Evolutionary conservation across 768 basidiomycete genomes (phyloP).

Genomic region (Gymnopilus dilepis): DNA sequence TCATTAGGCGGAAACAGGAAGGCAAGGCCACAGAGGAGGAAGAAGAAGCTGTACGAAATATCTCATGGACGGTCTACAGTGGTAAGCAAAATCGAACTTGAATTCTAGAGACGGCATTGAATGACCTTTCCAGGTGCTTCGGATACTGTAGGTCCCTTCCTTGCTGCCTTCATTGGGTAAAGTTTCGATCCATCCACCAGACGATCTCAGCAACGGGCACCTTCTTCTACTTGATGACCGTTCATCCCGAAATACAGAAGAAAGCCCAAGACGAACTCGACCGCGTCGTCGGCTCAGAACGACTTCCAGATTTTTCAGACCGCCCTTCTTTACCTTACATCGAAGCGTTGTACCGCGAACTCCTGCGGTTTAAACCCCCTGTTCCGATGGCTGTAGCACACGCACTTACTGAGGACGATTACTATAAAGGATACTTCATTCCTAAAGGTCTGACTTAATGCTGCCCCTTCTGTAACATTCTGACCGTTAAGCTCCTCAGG

Average conservation of each 20-base stretch:
- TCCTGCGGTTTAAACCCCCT: no score
- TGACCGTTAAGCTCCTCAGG: background rate
- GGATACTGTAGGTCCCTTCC: constrained; percentile 11
- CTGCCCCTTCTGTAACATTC: background rate
- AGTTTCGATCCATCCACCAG: background rate
- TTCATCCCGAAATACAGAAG: no score
- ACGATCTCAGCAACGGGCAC: constrained; percentile 18
- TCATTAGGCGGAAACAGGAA: constrained; percentile 10
- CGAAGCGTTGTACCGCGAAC: no score
- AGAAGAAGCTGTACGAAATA: constrained; percentile 14
- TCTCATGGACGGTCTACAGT: constrained; percentile 22
- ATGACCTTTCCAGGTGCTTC: constrained; percentile 4
- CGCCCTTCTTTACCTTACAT: no score
- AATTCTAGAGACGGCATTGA: background rate
- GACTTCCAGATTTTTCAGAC: no score
- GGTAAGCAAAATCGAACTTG: constrained; percentile 9
- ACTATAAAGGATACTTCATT: no score
- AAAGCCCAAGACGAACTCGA: no score
- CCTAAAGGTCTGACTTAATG: constrained; percentile 40
- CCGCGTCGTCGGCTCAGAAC: no score
- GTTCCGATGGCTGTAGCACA: no score
- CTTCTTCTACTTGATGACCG: no score
- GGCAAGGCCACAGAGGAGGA: constrained; percentile 7
- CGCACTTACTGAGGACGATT: no score
- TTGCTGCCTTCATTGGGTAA: background rate